Base-by-base conservation (phyloP, 2,329 filamentous ascomycete genomes). In the Hymenoscyphus infarciens region DNA sequence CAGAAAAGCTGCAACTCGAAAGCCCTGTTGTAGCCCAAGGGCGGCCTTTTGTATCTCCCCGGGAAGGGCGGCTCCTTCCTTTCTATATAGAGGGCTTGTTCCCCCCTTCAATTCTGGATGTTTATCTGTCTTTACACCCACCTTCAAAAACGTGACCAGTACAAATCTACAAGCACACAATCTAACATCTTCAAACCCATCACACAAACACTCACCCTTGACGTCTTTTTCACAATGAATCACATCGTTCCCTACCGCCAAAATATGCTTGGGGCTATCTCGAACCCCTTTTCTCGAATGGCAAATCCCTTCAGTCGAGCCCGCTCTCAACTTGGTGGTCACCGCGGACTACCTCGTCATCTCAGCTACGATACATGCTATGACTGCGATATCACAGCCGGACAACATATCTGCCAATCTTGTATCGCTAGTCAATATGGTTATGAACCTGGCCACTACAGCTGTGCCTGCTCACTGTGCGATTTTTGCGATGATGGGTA, bases 1-100 rank as follows among this genome's bases (percentile, higher is more conserved):
- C 59, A 61, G 29, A 7, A 35, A 33, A 22, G 38, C 16, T 56
- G 53, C 38, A 45, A 16, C 16, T 31, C 11, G 59, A 29, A 63
- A 61, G 58, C 59, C 62, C 35, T 57, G 55, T 45, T 61, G 54
- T 42, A 42, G 62, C 59, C 62, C 61, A 61, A 59, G 25, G 10
- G 62, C 62, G 42, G 31, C 29, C 58, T 35, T 3, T 31, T 54
- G 59, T 58, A 13, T 38, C n/a, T 22, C 52, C 29, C 33, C 29
- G 15, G 53, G 11, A 31, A 35, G 3, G 31, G 33, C 15, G 15
- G 8, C 35, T 33, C 39, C 39, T 15, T 53, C 29, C 15, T 42
- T 16, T 52, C 52, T 57, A 57, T 60, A 57, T 59, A 63, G 25
- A 31, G 25, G 15, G 16, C 29, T 11, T 25, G 16, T 27, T 39